Percentiles rank a stretch among this genome's conserved stretches.
phyloP scores from a whole-genome alignment of 139 green algal species.

The Pleodorina starrii region DNA sequence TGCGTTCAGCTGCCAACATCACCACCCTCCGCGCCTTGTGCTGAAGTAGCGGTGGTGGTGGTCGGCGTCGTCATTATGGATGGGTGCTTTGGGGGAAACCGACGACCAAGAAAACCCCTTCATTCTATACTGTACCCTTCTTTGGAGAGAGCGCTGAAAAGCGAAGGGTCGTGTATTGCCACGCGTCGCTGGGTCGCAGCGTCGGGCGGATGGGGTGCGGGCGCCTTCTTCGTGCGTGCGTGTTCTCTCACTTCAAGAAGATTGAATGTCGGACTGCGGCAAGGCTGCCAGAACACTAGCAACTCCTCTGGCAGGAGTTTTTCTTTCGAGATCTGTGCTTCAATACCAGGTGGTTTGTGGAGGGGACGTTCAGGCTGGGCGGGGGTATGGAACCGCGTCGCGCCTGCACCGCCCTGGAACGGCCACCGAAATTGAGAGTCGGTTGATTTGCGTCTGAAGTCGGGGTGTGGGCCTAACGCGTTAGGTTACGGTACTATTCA shows the following conservation, averaged over 20 bases:
- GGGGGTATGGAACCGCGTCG: background rate
- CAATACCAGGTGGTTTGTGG: background rate
- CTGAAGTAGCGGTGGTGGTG: too few relatives aligned
- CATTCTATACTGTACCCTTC: background rate
- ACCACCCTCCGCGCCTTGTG: too few relatives aligned
- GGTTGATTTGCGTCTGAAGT: background rate
- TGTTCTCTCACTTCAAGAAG: background rate
- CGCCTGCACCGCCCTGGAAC: background rate
- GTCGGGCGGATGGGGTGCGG: background rate
- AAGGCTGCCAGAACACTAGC: background rate
- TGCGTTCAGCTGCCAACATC: too few relatives aligned
- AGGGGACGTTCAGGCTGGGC: background rate
- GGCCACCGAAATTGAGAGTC: background rate
- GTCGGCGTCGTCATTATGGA: too few relatives aligned
- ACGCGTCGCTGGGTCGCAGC: background rate
- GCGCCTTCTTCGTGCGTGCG: background rate
- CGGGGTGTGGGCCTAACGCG: background rate
- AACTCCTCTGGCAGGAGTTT: background rate
- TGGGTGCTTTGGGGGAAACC: too few relatives aligned
- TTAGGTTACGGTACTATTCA: background rate
- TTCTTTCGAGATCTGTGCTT: background rate
- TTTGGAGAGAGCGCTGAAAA: slow-evolving; percentile 13
- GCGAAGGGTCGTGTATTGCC: slow-evolving; percentile 26
- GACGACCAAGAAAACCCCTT: too few relatives aligned
- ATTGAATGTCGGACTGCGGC: background rate